These are phyloP conservation scores for Dictyostelium purpureum DNA, from an alignment of 78 protist genomes.

Conservation along the genomic window DNA sequence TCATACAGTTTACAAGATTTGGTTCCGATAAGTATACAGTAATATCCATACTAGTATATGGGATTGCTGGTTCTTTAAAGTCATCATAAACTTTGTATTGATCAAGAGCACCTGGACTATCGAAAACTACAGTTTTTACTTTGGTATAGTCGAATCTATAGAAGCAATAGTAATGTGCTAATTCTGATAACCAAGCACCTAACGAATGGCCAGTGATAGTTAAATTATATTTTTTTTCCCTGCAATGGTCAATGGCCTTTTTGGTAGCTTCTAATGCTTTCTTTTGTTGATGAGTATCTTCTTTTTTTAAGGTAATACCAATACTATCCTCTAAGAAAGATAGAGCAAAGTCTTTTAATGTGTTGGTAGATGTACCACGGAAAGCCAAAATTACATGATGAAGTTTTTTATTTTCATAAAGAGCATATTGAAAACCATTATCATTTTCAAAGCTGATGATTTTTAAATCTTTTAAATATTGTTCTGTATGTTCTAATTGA, in stretches of 20 bases:
- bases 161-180: constrained; percentile 5
- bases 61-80: background rate
- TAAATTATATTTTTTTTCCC: background rate
- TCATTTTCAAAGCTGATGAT: background rate
- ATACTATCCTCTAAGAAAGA: background rate
- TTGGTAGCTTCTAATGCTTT: background rate
- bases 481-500: background rate
- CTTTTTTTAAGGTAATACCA: background rate
- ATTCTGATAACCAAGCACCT: constrained; percentile 9
- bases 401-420: constrained; percentile 12
- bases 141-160: background rate
- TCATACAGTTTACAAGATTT: constrained; percentile 3
- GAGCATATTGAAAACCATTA: constrained; percentile 3
- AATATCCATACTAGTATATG: background rate
- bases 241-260: background rate
- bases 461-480: background rate
- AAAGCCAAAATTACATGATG: constrained; percentile 2
- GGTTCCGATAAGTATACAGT: background rate
- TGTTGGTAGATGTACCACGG: background rate
- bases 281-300: background rate
- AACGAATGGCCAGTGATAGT: background rate
- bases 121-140: background rate
- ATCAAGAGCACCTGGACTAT: constrained; percentile 17
- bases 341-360: background rate
- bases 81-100: background rate